A percentile compares a stretch with the other conserved stretches of the same genome.
Conservation (phyloP, 2,329 filamentous ascomycete species). For the Pyrenochaeta sp. region DNA sequence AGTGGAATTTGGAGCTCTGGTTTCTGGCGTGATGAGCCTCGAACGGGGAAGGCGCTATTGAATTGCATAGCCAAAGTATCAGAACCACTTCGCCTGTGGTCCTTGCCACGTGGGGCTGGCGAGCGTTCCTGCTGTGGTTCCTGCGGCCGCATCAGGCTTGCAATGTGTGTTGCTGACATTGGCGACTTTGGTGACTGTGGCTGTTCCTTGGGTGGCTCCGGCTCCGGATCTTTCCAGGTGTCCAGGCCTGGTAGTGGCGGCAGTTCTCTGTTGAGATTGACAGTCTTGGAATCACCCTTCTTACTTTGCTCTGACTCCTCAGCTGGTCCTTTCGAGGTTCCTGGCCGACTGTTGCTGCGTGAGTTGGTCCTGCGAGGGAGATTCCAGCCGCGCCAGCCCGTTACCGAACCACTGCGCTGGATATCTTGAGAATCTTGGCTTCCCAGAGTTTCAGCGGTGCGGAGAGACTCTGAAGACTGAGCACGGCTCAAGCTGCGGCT, state of each 20-base stretch:
- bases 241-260: constrained; percentile 58
- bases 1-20: constrained; percentile 14
- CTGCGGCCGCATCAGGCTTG: constrained; percentile 45
- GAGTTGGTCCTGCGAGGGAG: constrained; percentile 45
- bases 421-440: constrained; percentile 24
- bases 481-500: constrained; percentile 35
- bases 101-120: constrained; percentile 28
- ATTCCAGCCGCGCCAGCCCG: constrained; percentile 51
- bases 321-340: constrained; percentile 35
- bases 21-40: constrained; percentile 23
- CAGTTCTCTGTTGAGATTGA: constrained; percentile 57
- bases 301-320: constrained; percentile 30
- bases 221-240: constrained; percentile 41
- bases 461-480: constrained; percentile 45
- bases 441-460: constrained; percentile 15
- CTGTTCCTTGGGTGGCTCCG: constrained; percentile 20
- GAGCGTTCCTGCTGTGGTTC: constrained; percentile 37
- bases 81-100: constrained; percentile 40
- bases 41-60: constrained; percentile 25
- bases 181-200: constrained; percentile 24
- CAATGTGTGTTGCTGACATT: constrained; percentile 38
- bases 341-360: constrained; percentile 40
- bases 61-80: constrained; percentile 37
- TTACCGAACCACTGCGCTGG: constrained; percentile 33
- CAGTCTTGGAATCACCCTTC: constrained; percentile 28